phyloP scores from a whole-genome alignment of 2,329 filamentous ascomycete species.

The Colletotrichum sp. region DNA sequence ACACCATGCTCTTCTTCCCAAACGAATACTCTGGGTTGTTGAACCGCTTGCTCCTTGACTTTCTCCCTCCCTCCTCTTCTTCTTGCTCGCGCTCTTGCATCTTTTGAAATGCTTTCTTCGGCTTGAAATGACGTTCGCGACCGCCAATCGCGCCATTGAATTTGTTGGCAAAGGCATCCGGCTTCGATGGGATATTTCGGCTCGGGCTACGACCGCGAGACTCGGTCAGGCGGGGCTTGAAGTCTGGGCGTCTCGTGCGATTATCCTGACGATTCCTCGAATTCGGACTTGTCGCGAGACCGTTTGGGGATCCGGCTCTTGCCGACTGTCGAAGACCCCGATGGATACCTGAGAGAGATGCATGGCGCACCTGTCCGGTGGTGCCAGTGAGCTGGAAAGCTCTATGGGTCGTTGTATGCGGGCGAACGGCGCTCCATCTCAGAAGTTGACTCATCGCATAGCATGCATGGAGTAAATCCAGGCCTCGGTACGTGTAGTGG shows the following conservation, averaged over 20 bases:
- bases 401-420: neutral
- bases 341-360: constrained; percentile 69
- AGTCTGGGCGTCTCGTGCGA: neutral
- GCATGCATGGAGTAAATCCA: neutral
- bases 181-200: neutral
- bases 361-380: neutral
- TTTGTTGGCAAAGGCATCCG: constrained; percentile 4
- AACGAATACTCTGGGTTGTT: constrained; percentile 52
- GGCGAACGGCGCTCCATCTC: constrained; percentile 8
- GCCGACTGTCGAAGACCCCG: constrained; percentile 64
- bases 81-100: constrained; percentile 37
- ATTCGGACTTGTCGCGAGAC: neutral
- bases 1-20: constrained; percentile 62
- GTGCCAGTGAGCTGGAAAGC: neutral
- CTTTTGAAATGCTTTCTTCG: constrained; percentile 58
- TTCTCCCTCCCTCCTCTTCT: constrained; percentile 36
- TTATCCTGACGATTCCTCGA: neutral
- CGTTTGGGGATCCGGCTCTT: constrained; percentile 23
- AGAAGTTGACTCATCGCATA: constrained; percentile 24
- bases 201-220: neutral
- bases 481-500: neutral
- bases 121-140: constrained; percentile 39
- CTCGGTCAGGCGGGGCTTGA: constrained; percentile 24
- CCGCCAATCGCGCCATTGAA: constrained; percentile 4
- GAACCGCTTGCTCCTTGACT: constrained; percentile 57